phyloP scores from a whole-genome alignment of 768 basidiomycete genomes.

The Phylloporus sp. region DNA sequence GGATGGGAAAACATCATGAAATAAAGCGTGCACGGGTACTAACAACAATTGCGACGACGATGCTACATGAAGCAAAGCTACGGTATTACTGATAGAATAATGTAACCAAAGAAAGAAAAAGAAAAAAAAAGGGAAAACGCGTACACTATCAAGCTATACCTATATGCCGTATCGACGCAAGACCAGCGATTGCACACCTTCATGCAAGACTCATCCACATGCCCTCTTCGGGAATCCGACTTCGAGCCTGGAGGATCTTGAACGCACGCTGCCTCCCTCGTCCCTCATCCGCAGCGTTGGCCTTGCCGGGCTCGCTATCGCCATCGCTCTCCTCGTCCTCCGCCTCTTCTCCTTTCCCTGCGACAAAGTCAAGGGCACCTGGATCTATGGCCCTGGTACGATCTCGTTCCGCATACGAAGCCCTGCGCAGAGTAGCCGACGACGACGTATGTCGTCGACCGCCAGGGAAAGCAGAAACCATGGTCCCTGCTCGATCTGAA shows the following conservation, averaged over 20 bases:
- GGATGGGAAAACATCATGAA: not conserved
- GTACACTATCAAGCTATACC: constrained; percentile 7
- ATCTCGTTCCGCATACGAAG: constrained; percentile 66
- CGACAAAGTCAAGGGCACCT: constrained; percentile 58
- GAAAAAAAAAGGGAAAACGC: constrained; percentile 5
- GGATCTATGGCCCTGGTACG: constrained; percentile 60
- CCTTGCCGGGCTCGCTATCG: constrained; percentile 19
- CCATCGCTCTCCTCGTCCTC: constrained; percentile 33
- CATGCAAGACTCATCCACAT: constrained; percentile 80
- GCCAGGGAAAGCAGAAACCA: constrained; percentile 26
- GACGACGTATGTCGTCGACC: constrained; percentile 33
- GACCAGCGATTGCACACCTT: not conserved
- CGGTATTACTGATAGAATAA: constrained; percentile 32
- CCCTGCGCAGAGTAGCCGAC: constrained; percentile 50
- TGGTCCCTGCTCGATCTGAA: constrained; percentile 32
- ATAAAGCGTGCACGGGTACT: constrained; percentile 13
- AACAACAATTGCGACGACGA: constrained; percentile 22
- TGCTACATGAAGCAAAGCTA: constrained; percentile 28
- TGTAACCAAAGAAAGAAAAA: constrained; percentile 13
- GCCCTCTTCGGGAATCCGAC: constrained; percentile 60
- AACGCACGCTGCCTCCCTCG: constrained; percentile 57
- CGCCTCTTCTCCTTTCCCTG: constrained; percentile 47
- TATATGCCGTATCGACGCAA: constrained; percentile 4
- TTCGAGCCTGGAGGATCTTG: constrained; percentile 66
- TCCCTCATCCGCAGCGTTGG: constrained; percentile 26